Evolutionary conservation across 345 rosid genomes (phyloP).

Genomic region (Salix brachista): DNA sequence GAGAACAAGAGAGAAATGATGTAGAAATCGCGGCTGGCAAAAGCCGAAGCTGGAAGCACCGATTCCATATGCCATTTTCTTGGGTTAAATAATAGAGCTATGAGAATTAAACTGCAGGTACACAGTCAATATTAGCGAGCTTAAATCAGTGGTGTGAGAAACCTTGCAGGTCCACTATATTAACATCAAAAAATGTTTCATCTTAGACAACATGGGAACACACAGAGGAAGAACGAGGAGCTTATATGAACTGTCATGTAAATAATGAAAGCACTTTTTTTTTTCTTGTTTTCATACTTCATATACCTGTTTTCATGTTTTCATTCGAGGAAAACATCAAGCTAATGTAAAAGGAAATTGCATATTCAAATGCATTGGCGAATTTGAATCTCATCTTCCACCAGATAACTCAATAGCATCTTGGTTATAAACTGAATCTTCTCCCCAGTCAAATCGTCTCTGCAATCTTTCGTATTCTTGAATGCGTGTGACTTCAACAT

Average conservation of each 20-base stretch:
- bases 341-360: neutral
- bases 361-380: neutral
- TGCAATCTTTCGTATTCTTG: conserved; percentile 81
- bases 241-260: neutral
- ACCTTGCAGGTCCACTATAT: neutral
- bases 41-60: neutral
- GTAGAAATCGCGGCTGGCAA: neutral
- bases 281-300: neutral
- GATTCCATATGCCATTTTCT: neutral
- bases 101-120: neutral
- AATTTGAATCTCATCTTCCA: conserved; percentile 48
- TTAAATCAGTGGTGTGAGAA: neutral
- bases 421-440: conserved; percentile 75
- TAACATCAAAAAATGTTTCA: neutral
- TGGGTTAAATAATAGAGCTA: neutral
- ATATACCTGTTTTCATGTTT: neutral
- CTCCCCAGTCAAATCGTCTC: conserved; percentile 79
- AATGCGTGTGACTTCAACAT: conserved; percentile 69
- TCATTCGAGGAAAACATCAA: neutral
- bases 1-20: neutral
- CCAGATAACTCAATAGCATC: conserved; percentile 87
- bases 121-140: neutral
- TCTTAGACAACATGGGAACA: neutral
- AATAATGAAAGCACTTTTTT: neutral
- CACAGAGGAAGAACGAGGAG: neutral